These are phyloP conservation scores for Amanita muscaria DNA, from an alignment of 768 basidiomycete species.

Conservation along the genomic window DNA sequence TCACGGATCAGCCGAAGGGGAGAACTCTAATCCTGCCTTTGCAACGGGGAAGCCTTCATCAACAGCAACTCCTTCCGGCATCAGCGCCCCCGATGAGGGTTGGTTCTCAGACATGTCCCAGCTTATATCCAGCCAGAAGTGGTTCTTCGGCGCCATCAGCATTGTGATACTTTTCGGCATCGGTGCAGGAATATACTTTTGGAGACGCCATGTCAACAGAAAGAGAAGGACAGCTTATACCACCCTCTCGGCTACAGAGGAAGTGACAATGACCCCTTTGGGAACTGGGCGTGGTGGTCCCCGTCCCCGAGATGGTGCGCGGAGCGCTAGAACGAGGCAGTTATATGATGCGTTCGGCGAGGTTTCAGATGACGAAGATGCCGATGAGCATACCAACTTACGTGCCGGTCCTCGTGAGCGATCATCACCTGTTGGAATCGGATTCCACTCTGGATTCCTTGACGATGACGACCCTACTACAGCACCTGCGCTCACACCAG, in stretches of 20 bases:
- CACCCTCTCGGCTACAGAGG: slow-evolving; percentile 52
- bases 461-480: slow-evolving; percentile 61
- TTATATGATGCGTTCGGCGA: slow-evolving; percentile 96
- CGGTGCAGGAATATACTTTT: slow-evolving; percentile 69
- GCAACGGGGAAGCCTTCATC: slow-evolving; percentile 24
- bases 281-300: slow-evolving; percentile 27
- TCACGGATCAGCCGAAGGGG: slow-evolving; percentile 72
- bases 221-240: slow-evolving; percentile 43
- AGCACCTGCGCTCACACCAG: slow-evolving; percentile 20
- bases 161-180: slow-evolving; percentile 69
- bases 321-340: slow-evolving; percentile 72
- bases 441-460: slow-evolving; percentile 74
- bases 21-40: slow-evolving; percentile 72
- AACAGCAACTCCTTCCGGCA: slow-evolving; percentile 23
- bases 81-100: slow-evolving; percentile 65
- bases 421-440: slow-evolving; percentile 30
- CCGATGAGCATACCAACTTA: slow-evolving; percentile 63
- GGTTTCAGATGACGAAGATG: slow-evolving; percentile 74
- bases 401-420: slow-evolving; percentile 16
- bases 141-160: slow-evolving; percentile 87
- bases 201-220: slow-evolving; percentile 48
- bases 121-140: slow-evolving; percentile 68
- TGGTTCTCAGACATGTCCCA: slow-evolving; percentile 77
- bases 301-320: slow-evolving; percentile 32
- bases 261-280: slow-evolving; percentile 71